Conservation (phyloP, 2,329 filamentous ascomycete genomes). For the Pyrenophora tritici-repentis region DNA sequence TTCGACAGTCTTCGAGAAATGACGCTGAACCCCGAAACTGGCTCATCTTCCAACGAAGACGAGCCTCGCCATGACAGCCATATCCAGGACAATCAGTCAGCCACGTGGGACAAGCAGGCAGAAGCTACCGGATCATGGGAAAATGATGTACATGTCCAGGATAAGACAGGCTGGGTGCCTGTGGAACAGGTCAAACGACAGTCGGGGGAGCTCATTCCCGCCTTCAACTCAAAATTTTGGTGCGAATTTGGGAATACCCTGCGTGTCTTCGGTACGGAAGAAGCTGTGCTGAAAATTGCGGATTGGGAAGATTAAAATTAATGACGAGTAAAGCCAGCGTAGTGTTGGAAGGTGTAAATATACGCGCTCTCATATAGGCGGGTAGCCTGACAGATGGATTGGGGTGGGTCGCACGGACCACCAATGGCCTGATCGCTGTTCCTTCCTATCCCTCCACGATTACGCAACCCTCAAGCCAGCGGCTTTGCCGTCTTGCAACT, state of each 20-base stretch:
- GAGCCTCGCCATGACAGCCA: slow-evolving; percentile 1
- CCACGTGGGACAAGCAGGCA: slow-evolving; percentile 3
- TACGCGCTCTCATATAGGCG: background rate
- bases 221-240: slow-evolving; percentile 61
- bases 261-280: slow-evolving; percentile 64
- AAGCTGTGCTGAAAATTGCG: slow-evolving; percentile 46
- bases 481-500: slow-evolving; percentile 1
- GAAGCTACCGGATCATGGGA: slow-evolving; percentile 23
- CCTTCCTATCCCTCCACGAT: no score
- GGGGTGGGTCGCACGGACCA: no score
- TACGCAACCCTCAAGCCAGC: background rate
- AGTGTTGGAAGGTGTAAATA: background rate
- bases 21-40: slow-evolving; percentile 7
- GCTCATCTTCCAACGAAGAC: slow-evolving; percentile 14
- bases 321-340: background rate
- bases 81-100: background rate
- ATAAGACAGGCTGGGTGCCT: slow-evolving; percentile 27
- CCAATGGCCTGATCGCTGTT: no score
- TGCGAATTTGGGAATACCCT: slow-evolving; percentile 62
- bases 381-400: no score
- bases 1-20: slow-evolving; percentile 30
- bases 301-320: slow-evolving; percentile 20
- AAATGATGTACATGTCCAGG: slow-evolving; percentile 22
- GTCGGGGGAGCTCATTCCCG: slow-evolving; percentile 56
- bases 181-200: slow-evolving; percentile 24